phyloP scores from a whole-genome alignment of 805 yeast species.

The Candida alai region DNA sequence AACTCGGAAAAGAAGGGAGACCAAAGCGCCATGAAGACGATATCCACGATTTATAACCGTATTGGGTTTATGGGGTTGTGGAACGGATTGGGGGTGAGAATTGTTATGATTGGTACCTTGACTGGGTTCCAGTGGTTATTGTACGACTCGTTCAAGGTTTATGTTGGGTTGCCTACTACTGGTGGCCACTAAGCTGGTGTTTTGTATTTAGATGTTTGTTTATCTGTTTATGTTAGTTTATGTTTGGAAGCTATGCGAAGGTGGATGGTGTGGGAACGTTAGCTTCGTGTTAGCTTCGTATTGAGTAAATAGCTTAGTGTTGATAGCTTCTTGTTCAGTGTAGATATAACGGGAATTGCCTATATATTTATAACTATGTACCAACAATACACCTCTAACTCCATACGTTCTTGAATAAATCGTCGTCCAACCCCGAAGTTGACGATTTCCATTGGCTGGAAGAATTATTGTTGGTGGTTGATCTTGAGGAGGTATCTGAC shows the following conservation, averaged over 20 bases:
- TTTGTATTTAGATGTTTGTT: background rate
- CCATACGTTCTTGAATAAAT: slow-evolving; percentile 70
- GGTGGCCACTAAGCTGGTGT: slow-evolving; percentile 42
- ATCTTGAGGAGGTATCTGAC: slow-evolving; percentile 22
- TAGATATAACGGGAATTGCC: no score
- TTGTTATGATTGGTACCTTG: slow-evolving; percentile 94
- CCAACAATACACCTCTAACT: slow-evolving; percentile 22
- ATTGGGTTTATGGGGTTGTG: slow-evolving; percentile 91
- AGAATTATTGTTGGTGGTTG: background rate
- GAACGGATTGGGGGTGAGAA: slow-evolving; percentile 94
- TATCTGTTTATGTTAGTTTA: background rate
- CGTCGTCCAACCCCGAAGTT: slow-evolving; percentile 46
- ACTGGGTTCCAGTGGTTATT: slow-evolving; percentile 97
- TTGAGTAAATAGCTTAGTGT: no score
- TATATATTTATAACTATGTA: background rate
- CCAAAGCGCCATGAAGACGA: slow-evolving; percentile 66
- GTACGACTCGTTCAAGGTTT: slow-evolving; percentile 94
- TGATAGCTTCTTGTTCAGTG: no score
- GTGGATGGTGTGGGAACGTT: no score
- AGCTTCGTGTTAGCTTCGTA: no score
- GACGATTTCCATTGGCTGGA: slow-evolving; percentile 2
- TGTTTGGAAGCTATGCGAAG: no score
- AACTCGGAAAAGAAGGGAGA: slow-evolving; percentile 64
- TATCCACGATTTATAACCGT: slow-evolving; percentile 67
- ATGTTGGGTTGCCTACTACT: slow-evolving; percentile 90